Evolutionary conservation across 495 filamentous ascomycete genomes (phyloP).

Genomic region (Penicillium turbatum): DNA sequence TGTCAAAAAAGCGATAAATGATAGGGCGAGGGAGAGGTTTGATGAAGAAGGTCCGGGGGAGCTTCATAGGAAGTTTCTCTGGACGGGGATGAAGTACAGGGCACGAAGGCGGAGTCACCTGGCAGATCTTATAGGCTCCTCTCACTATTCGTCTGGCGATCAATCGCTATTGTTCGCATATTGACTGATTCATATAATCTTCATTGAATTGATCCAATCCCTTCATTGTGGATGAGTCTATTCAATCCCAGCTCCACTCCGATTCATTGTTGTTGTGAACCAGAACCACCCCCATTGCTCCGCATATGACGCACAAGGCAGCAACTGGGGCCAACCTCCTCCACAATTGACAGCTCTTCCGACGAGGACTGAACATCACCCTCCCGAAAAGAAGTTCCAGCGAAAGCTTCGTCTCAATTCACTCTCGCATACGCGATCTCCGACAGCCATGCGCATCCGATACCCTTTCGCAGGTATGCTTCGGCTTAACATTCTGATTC

Average conservation of each 20-base stretch:
- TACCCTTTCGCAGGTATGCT: conserved; percentile 66
- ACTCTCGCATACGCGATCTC: background rate
- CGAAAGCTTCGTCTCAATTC: background rate
- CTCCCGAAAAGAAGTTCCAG: background rate
- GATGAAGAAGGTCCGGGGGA: conserved; percentile 37
- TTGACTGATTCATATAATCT: background rate
- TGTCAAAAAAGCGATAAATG: conserved; percentile 32
- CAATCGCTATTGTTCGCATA: background rate
- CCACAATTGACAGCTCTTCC: conserved; percentile 13
- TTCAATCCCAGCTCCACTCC: too few relatives aligned
- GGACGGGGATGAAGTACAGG: conserved; percentile 41
- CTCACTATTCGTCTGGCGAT: conserved; percentile 2
- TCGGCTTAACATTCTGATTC: conserved; percentile 3
- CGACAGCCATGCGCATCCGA: conserved; percentile 60
- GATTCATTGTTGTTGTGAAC: background rate
- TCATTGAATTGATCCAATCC: background rate
- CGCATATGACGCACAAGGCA: conserved; percentile 33
- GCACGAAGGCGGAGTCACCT: conserved; percentile 31
- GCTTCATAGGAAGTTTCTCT: conserved; percentile 39
- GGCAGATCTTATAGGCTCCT: conserved; percentile 29
- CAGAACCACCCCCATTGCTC: background rate
- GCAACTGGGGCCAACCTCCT: conserved; percentile 18
- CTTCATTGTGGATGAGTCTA: background rate
- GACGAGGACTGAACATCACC: background rate
- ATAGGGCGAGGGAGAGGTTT: conserved; percentile 33